Evolutionary conservation across 768 basidiomycete genomes (phyloP).

Genomic region (Dendrothele bispora): DNA sequence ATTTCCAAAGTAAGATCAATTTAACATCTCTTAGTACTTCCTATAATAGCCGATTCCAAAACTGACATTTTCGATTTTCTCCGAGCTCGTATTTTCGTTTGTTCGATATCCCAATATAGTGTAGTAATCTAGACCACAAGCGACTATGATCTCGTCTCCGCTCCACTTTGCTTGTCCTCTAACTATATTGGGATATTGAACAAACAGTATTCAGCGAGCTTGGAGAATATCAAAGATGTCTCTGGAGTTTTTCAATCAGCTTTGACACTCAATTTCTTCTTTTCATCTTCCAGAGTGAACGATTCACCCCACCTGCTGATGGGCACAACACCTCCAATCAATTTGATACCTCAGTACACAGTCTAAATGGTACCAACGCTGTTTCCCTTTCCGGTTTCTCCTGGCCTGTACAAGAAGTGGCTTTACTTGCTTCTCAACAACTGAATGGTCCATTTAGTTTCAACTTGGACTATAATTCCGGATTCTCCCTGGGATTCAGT

Average conservation of each 20-base stretch:
- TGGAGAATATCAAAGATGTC: too few relatives aligned
- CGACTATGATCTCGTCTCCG: too few relatives aligned
- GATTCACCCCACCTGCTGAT: constrained; percentile 15
- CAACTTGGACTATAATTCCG: constrained; percentile 28
- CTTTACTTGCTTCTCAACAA: constrained; percentile 19
- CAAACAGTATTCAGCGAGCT: too few relatives aligned
- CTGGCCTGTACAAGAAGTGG: constrained; percentile 11
- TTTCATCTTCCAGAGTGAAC: constrained; percentile 21
- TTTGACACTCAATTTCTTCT: neutral
- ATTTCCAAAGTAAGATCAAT: constrained; percentile 19
- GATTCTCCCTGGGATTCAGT: constrained; percentile 27
- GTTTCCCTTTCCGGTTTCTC: constrained; percentile 17
- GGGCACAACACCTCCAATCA: constrained; percentile 18
- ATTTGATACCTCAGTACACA: constrained; percentile 22
- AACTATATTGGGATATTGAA: too few relatives aligned
- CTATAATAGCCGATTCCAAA: too few relatives aligned
- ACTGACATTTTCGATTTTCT: too few relatives aligned
- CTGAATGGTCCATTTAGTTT: constrained; percentile 23
- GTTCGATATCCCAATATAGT: too few relatives aligned
- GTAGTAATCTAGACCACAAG: too few relatives aligned
- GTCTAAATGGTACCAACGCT: constrained; percentile 13
- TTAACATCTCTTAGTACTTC: too few relatives aligned
- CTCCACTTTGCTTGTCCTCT: too few relatives aligned
- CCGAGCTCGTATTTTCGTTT: too few relatives aligned
- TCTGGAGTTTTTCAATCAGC: neutral